These are phyloP conservation scores for Candida oleophila DNA, from an alignment of 805 yeast species.

Conservation along the genomic window DNA sequence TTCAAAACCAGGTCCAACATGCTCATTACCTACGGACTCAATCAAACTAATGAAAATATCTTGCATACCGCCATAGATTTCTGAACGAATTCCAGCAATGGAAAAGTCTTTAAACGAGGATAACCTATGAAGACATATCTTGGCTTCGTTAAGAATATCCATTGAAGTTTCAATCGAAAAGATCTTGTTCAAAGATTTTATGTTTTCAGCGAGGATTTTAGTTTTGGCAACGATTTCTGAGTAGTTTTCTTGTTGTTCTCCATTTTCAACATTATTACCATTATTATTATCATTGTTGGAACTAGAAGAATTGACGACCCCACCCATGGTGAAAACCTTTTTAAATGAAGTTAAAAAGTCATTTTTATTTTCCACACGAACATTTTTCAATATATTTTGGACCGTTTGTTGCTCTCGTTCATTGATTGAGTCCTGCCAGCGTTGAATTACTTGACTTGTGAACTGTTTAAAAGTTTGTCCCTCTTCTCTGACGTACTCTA, in stretches of 20 bases:
- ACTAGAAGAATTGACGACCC: slow-evolving; percentile 11
- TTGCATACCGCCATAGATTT: slow-evolving; percentile 43
- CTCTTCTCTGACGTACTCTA: slow-evolving; percentile 42
- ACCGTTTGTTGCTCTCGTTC: slow-evolving; percentile 50
- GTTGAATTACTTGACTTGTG: slow-evolving; percentile 22
- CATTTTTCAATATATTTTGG: slow-evolving; percentile 47
- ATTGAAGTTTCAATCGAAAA: slow-evolving; percentile 81
- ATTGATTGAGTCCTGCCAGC: slow-evolving; percentile 36
- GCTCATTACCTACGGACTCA: slow-evolving; percentile 63
- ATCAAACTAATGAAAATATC: slow-evolving; percentile 69
- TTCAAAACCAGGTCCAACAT: slow-evolving; percentile 80
- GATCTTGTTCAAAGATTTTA: slow-evolving; percentile 71
- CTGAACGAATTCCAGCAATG: slow-evolving; percentile 31
- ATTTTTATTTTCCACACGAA: slow-evolving; percentile 47
- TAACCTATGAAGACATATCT: slow-evolving; percentile 59
- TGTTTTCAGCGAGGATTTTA: slow-evolving; percentile 70
- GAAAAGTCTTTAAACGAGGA: slow-evolving; percentile 34
- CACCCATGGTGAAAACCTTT: slow-evolving; percentile 51
- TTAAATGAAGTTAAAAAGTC: slow-evolving; percentile 65
- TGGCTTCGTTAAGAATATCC: slow-evolving; percentile 66
- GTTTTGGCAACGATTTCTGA: slow-evolving; percentile 79
- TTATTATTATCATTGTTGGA: not conserved
- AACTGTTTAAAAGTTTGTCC: slow-evolving; percentile 23
- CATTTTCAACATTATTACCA: slow-evolving; percentile 10
- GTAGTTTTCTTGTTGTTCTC: slow-evolving; percentile 32